Conservation (phyloP, 805 yeast species). For the Kazachstania taianensis region DNA sequence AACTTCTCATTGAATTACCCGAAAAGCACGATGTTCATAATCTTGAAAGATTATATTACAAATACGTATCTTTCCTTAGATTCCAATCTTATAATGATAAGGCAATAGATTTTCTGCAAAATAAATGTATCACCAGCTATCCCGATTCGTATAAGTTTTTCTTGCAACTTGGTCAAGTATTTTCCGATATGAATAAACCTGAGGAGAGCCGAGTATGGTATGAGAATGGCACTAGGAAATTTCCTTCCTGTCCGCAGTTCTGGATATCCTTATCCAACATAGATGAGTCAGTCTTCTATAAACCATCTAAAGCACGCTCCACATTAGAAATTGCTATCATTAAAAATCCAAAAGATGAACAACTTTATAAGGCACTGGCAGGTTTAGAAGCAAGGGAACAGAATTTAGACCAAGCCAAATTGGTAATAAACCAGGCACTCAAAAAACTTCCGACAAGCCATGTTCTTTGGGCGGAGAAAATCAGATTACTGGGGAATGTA, state of each 20-base stretch:
- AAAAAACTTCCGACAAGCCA: conserved; percentile 50
- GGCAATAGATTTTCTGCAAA: conserved; percentile 35
- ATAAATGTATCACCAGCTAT: conserved; percentile 36
- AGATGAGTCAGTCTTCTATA: conserved; percentile 35
- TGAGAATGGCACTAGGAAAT: conserved; percentile 37
- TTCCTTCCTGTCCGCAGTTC: conserved; percentile 36
- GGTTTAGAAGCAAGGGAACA: conserved; percentile 44
- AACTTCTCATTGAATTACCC: conserved; percentile 32
- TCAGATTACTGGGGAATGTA: conserved; percentile 32
- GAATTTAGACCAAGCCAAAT: conserved; percentile 43
- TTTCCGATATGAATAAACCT: conserved; percentile 24
- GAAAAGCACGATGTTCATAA: conserved; percentile 9
- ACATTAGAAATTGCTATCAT: conserved; percentile 56
- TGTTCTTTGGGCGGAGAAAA: conserved; percentile 53
- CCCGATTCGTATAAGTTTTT: conserved; percentile 45
- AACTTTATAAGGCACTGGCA: conserved; percentile 50
- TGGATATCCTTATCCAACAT: conserved; percentile 47
- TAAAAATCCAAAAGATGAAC: conserved; percentile 38
- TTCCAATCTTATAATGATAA: conserved; percentile 26
- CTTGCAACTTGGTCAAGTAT: conserved; percentile 54
- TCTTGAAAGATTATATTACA: conserved; percentile 47
- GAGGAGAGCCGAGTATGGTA: conserved; percentile 39
- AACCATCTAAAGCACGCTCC: conserved; percentile 55
- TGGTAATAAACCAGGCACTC: conserved; percentile 48
- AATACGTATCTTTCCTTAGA: conserved; percentile 45